Evolutionary conservation across 1,139 yeast genomes (phyloP), one percentile per base, ranked within the genome.

Genomic region (Lodderomyces orthopsilosis): DNA sequence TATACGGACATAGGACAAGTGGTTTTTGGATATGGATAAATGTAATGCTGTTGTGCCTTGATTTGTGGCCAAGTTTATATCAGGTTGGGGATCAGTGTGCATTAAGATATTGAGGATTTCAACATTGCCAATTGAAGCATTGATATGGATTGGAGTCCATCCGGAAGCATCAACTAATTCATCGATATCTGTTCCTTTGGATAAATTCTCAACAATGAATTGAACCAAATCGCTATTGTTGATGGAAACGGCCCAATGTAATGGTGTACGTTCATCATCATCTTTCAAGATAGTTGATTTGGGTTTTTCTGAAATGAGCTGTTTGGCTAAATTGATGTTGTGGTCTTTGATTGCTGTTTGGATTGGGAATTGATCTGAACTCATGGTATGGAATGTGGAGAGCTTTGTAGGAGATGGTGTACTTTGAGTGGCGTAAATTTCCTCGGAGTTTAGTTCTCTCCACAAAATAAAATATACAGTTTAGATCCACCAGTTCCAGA

Each of bases 141-240:
- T 87, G 41, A 91, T 83, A 62, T 91, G 97, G 23, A 89, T 58
- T 1, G 95, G 89, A 0, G 94, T 83, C 96, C 96, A 90, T 0
- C 95, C 95, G 7, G 90, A 74, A 13, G 75, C 82, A 60, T 91
- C 98, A 0, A 64, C 64, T 54, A 72, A 60, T 3, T 83, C 86
- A 58, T 89, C 93, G 12, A 88, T 59, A 51, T 88, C 94, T 6
- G 35, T n/a, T 7, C 41, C 28, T 17, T 35, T 41, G 14, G 51
- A 46, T 17, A 50, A 41, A 4, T 76, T 74, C 30, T 73, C 64
- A 21, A 85, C 59, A 12, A 86, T 63, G 35, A 68, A 60, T 34
- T 76, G 62, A 1, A 81, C 83, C 22, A 85, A 68, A 26, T 77
- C 81, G 9, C 63, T 54, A 48, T 83, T 74, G 44, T 81, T 78